Conservation (phyloP, 1,139 yeast genomes). For the Spathaspora sp. region DNA sequence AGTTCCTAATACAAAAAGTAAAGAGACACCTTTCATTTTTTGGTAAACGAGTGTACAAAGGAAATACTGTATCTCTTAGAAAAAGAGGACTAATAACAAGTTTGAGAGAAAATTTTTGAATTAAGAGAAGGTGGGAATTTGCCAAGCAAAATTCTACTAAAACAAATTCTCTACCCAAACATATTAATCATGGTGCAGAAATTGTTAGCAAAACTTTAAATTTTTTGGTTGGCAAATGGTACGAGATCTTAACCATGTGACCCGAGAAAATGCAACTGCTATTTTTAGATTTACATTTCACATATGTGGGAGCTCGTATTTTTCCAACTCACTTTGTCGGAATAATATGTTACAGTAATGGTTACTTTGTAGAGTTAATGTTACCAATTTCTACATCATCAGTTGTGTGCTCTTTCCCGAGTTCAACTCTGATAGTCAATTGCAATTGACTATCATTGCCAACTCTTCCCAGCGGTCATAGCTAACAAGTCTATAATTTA, state of each 20-base stretch:
- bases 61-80: neutral
- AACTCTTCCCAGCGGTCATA: no score
- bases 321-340: no score
- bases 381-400: no score
- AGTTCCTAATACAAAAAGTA: neutral
- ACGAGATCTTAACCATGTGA: neutral
- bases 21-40: neutral
- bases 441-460: no score
- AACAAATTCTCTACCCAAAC: neutral
- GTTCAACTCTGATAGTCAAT: no score
- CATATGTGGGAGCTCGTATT: neutral
- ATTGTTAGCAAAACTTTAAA: neutral
- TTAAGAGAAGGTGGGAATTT: neutral
- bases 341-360: no score
- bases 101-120: no score
- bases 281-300: neutral
- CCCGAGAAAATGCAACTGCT: neutral
- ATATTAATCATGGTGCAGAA: neutral
- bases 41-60: neutral
- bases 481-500: neutral
- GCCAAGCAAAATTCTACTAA: neutral
- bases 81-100: neutral
- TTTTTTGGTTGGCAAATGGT: neutral
- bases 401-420: no score
- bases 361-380: no score